A percentile compares a stretch with the other conserved stretches of the same genome.
Conservation (phyloP, 495 filamentous ascomycete genomes). For the Hyaloscypha bicolor region DNA sequence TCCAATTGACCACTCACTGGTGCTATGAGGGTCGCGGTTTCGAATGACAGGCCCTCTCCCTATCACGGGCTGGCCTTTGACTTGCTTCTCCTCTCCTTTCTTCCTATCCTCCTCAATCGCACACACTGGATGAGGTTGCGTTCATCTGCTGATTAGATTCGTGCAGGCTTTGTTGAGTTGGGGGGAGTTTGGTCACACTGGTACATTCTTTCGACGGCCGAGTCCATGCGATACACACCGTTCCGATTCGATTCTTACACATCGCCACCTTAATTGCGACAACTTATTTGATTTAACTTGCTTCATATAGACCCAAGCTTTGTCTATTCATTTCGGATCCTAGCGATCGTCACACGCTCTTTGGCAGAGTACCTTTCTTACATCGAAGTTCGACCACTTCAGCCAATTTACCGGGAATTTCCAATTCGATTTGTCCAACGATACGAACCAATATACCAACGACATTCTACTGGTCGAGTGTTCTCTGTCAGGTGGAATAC, state of each 20-base stretch:
- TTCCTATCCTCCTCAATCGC: constrained; percentile 1
- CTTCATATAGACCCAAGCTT: constrained; percentile 19
- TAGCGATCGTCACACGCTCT: constrained; percentile 32
- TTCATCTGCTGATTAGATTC: constrained; percentile 22
- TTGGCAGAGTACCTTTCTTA: constrained; percentile 21
- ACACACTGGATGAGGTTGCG: constrained; percentile 22
- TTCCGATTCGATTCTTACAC: constrained; percentile 11
- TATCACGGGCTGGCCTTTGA: not conserved
- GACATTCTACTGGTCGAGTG: not conserved
- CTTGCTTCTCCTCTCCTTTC: constrained; percentile 1
- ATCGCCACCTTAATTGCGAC: constrained; percentile 20
- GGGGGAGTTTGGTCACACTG: constrained; percentile 1
- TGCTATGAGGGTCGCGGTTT: constrained; percentile 3
- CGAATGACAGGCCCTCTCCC: constrained; percentile 4
- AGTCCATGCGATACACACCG: constrained; percentile 13
- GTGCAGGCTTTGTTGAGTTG: constrained; percentile 9
- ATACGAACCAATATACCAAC: not conserved
- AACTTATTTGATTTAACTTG: constrained; percentile 5
- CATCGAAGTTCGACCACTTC: constrained; percentile 30
- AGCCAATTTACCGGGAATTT: constrained; percentile 7
- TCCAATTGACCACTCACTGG: constrained; percentile 3
- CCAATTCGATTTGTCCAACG: constrained; percentile 12
- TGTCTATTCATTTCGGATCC: constrained; percentile 31
- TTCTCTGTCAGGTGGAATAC: not conserved
- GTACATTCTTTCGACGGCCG: constrained; percentile 2